Base-by-base conservation (phyloP, 768 basidiomycete species). In the Paxillus involutus region DNA sequence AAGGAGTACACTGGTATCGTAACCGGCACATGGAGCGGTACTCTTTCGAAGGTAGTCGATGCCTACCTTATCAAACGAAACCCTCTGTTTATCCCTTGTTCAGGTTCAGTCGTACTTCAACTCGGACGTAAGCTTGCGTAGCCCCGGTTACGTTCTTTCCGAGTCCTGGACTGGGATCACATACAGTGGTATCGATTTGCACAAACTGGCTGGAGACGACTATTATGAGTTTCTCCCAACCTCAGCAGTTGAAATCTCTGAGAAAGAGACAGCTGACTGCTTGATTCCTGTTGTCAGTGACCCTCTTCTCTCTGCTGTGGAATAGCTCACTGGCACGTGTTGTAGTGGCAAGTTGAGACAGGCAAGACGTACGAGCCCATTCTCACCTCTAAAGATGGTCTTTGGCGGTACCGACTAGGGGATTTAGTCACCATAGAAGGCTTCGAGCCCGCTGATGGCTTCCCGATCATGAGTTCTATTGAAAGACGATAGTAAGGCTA, bases 351-450 rank as follows among this genome's bases (percentile, higher is more conserved):
- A 35, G 16, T 19, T 19, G 41, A 49, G 26, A n/a, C 53, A 24
- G 47, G 47, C 8, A 44, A 44, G 33, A 32, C 26, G 7, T 55
- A 55, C 48, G 53, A 55, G 29, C 33, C 35, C 12, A 42, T 55
- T 9, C 4, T 55, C 10, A 55, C 53, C 37, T 42, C 47, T 16
- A 29, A 24, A 7, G 44, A 53, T 17, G 52, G 52, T 13, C 26
- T 53, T 21, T 53, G 52, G 52, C 36, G 52, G 9, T 48, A 53
- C 36, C 45, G 52, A 16, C 52, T 53, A 9, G 52, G 52, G 26
- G 52, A 53, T 35, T 17, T 53, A 24, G 21, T 48, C 32, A 36
- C 32, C 29, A 16, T 53, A 3, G 19, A 40, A 16, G 52, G 52
- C 19, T 53, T 53, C 33, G 47, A 37, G 11, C 37, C 52, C 4